A percentile compares a stretch with the other conserved stretches of the same genome.
phyloP scores from a whole-genome alignment of 1,284 basidiomycete genomes.

The Heliocybe sulcata region DNA sequence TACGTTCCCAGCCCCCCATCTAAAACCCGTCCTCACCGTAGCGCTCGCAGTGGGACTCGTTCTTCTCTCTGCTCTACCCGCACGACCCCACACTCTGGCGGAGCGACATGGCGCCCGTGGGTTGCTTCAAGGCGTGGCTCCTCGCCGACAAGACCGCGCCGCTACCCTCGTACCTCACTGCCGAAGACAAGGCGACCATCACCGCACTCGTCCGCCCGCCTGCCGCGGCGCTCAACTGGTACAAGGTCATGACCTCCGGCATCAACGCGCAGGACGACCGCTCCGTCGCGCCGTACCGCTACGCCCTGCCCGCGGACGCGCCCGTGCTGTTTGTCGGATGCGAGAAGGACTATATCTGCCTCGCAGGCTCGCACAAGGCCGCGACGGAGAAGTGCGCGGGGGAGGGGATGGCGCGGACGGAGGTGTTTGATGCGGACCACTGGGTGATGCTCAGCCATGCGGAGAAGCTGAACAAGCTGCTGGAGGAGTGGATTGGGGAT shows the following conservation, averaged over 20 bases:
- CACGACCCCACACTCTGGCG: constrained; percentile 17
- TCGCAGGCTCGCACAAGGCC: constrained; percentile 11
- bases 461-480: constrained; percentile 18
- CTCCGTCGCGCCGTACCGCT: neutral
- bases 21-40: constrained; percentile 2
- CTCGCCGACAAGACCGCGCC: constrained; percentile 15
- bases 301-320: neutral
- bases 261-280: constrained; percentile 16
- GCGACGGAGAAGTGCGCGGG: constrained; percentile 11
- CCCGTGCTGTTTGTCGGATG: constrained; percentile 17
- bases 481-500: constrained; percentile 15
- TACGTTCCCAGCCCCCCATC: constrained; percentile 11
- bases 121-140: constrained; percentile 19
- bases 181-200: constrained; percentile 8
- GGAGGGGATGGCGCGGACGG: constrained; percentile 12
- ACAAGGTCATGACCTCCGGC: constrained; percentile 17
- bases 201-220: constrained; percentile 4
- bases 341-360: constrained; percentile 15
- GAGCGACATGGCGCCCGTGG: constrained; percentile 18
- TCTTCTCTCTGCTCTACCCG: constrained; percentile 22
- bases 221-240: constrained; percentile 19
- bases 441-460: constrained; percentile 21
- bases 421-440: constrained; percentile 22
- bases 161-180: constrained; percentile 12
- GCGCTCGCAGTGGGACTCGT: constrained; percentile 19